Percentiles rank a stretch among this genome's conserved stretches.
Conservation (phyloP, 169 alveolate genomes). For the Plasmodium yoelii region DNA sequence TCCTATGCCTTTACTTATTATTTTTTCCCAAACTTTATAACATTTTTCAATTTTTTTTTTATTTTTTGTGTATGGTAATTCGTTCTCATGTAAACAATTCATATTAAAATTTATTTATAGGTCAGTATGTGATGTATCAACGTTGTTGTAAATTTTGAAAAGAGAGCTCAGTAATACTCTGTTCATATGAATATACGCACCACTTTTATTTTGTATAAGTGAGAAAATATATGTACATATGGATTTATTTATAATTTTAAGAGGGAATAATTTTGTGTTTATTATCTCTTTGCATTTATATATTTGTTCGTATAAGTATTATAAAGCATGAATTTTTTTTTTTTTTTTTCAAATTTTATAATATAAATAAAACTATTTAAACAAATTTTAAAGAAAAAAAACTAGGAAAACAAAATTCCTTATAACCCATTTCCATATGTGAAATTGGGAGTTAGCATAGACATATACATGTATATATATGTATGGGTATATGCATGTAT, state of each 20-base stretch:
- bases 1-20: slow-evolving; percentile 45
- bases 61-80: not conserved
- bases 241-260: too few species aligned
- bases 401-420: too few species aligned
- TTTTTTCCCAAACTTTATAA: slow-evolving; percentile 32
- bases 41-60: slow-evolving; percentile 42
- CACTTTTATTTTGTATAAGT: not conserved
- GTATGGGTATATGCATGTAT: not conserved
- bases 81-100: slow-evolving; percentile 13
- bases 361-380: too few species aligned
- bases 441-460: not conserved
- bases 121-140: not conserved
- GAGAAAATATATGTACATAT: not conserved
- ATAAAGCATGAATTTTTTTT: too few species aligned
- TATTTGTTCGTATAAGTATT: too few species aligned
- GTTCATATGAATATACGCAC: not conserved
- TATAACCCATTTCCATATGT: too few species aligned
- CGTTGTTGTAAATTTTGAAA: not conserved
- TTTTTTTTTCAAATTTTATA: too few species aligned
- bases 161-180: too few species aligned
- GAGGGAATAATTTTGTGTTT: too few species aligned
- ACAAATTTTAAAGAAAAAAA: too few species aligned
- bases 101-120: not conserved
- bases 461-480: not conserved
- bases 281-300: too few species aligned